A percentile compares a stretch with the other conserved stretches of the same genome.
These are phyloP conservation scores for Nothomitra cinnamomea DNA, from an alignment of 2,329 filamentous ascomycete genomes.

Conservation along the genomic window DNA sequence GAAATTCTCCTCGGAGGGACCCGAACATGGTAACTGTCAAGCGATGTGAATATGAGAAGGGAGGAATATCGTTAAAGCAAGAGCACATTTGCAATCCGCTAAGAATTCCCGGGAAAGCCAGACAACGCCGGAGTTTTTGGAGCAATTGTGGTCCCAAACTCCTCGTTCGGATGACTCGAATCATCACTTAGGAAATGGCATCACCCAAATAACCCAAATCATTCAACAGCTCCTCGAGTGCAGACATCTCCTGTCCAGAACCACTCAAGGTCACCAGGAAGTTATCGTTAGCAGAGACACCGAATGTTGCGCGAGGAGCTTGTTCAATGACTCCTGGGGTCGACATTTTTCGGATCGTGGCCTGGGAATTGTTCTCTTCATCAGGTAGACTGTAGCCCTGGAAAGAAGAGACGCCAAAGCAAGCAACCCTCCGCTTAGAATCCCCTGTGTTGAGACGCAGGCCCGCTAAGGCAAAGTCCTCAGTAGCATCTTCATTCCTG, in stretches of 20 bases:
- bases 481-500: not conserved
- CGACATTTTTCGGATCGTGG: slow-evolving; percentile 8
- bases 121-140: no score
- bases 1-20: not conserved
- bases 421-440: not conserved
- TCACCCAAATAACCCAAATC: slow-evolving; percentile 4
- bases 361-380: slow-evolving; percentile 9
- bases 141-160: not conserved
- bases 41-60: no score
- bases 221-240: slow-evolving; percentile 2
- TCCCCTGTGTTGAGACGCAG: not conserved
- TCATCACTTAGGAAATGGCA: not conserved
- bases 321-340: not conserved
- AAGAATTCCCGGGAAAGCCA: no score
- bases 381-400: slow-evolving; percentile 10
- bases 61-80: no score
- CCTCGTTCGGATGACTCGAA: not conserved
- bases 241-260: not conserved
- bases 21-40: no score
- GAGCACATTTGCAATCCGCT: no score
- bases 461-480: slow-evolving; percentile 17
- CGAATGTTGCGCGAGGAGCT: not conserved
- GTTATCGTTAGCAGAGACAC: not conserved
- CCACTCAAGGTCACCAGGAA: not conserved
- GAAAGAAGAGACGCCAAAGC: slow-evolving; percentile 6